Evolutionary conservation across 2,329 filamentous ascomycete species (phyloP), one percentile per base, ranked within the genome.

Genomic region (Emmonsiellopsis sp.): DNA sequence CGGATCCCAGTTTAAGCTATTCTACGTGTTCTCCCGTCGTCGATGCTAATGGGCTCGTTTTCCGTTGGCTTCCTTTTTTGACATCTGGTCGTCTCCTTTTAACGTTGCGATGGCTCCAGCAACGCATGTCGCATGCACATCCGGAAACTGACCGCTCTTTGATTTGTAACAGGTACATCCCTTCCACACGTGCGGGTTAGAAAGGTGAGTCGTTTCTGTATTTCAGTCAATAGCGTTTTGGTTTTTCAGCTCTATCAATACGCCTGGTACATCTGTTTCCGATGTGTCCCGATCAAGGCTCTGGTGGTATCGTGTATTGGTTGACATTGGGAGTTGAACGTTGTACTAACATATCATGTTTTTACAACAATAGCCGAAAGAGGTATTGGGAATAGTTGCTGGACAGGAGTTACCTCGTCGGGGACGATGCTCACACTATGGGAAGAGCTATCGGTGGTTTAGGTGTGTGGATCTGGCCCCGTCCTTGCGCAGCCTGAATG

Each of bases 401-500:
- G 79, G 78, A 10, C 74, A 77, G 55, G 75, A 80, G 60, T 68
- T 82, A 9, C 77, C 78, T 17, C 68, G 71, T 40, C 74, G 74
- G 13, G 79, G 79, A 31, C 72, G 77, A 39, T 81, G 79, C 60
- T 63, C 62, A 44, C 79, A 81, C 61, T 81, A 81, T 57, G 63
- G 69, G 33, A 80, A 80, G 62, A 76, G 73, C 53, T 77, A 78
- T 58, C 73, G 79, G 36, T 81, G 78, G 78, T 81, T 81, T 63
- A 68, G 75, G 74, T 77, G 61, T 52, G 63, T 64, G 4, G 9
- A 45, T 34, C 52, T 11, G 8, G 6, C 36, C 6, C 17, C 21
- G n/a, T 2, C 5, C 21, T 44, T 2, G 42, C 48, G 33, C 14
- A 39, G 3, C 10, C 37, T 13, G 34, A 10, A 27, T 31, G 46